Base-by-base conservation (phyloP, 331 rosid genomes). In the Rhamnella rubrinervis region DNA sequence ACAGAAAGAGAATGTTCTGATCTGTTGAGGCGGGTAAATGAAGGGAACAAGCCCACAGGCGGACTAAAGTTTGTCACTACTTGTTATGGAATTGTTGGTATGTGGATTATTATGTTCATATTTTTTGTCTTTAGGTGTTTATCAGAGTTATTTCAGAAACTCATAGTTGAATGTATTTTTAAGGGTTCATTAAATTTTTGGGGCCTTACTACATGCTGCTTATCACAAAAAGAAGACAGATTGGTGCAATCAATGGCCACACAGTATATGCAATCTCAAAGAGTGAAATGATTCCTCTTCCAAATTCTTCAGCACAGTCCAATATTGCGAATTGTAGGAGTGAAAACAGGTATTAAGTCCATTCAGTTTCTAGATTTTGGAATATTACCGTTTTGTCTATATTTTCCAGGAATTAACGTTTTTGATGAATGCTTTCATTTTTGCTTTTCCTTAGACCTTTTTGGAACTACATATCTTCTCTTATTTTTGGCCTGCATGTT, bases 201-300 rank as follows among this genome's bases (percentile, higher is more conserved):
- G 87, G 87, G 38, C 87, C 87, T 5, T 83, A 83, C 75, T 83
- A 83, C 77, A 83, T 83, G 87, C 77, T 83, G 59, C 82, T 83
- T 56, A 83, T 83, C 59, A 79, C 87, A 7, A 79, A 76, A 77
- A 76, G 87, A 72, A 68, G 82, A 53, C 77, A 72, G 71, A 83
- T 83, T 66, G 87, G 87, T 50, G 72, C 35, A 16, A 79, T 83
- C 3, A 63, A 79, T 69, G 84, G 87, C 57, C 87, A 83, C 53
- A 23, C 69, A 13, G 81, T 83, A 7, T 83, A 83, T 83, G 87
- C 72, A 31, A 52, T 83, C 35, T 79, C 87, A 66, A 83, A 80
- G 80, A 75, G 82, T 72, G 87, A 79, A 72, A 72, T 79, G 80
- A 79, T 83, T 50, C 66, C 79, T 4, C 84, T 83, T 75, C 71